Evolutionary conservation across 176 grass and related monocot species (phyloP).

Genomic region (Oryza rufipogon): DNA sequence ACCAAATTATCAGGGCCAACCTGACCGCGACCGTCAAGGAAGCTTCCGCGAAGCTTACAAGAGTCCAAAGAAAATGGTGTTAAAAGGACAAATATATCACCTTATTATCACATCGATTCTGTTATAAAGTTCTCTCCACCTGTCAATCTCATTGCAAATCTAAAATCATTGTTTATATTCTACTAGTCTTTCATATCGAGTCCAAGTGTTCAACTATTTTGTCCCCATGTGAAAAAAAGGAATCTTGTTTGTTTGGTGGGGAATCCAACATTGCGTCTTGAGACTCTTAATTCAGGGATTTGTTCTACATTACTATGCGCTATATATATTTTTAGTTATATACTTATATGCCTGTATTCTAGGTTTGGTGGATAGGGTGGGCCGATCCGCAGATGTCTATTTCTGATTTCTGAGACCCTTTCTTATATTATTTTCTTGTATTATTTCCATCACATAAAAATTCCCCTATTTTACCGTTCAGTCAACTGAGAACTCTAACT

Average conservation of each 20-base stretch:
- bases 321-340: background rate
- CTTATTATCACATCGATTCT: background rate
- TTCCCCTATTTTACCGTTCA: background rate
- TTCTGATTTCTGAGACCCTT: background rate
- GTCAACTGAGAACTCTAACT: background rate
- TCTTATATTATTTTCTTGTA: too few species aligned
- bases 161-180: background rate
- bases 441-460: background rate
- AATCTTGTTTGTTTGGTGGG: too few species aligned
- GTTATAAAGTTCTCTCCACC: too few species aligned
- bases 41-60: slow-evolving; percentile 41
- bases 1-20: background rate
- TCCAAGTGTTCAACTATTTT: too few species aligned
- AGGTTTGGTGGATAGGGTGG: background rate
- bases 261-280: background rate
- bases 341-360: background rate
- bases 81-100: too few species aligned
- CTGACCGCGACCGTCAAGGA: slow-evolving; percentile 33
- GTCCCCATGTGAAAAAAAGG: too few species aligned
- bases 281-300: background rate
- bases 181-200: too few species aligned
- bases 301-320: background rate
- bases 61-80: too few species aligned
- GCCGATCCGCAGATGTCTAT: background rate
- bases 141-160: slow-evolving; percentile 18